Base-by-base conservation (phyloP, 176 grass and related monocot species). In the Chrysopogon serrulatus region DNA sequence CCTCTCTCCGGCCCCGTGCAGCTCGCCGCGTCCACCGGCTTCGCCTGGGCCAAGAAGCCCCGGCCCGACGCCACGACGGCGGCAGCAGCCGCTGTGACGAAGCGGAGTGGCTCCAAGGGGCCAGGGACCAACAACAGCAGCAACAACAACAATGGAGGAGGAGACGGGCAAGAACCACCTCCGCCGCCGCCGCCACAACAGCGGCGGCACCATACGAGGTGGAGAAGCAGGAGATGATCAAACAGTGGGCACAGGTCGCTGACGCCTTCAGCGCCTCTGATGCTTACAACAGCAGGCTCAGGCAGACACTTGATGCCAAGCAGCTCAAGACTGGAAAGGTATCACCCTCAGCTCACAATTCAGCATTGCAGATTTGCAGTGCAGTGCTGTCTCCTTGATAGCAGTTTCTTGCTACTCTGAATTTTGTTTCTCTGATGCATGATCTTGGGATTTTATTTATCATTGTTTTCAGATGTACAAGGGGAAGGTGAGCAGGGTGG, bases 11-110 rank as follows among this genome's bases (percentile, higher is more conserved):
- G 86, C 6, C 83, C 83, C 0, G 60, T 89, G 39, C 87, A 90
- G 59, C 88, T 89, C 57, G 53, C 88, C 27, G 80, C 81, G 37
- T 92, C 89, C 79, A 88, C 87, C 39, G 77, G 90, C 43, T 95
- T 95, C 68, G 80, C 89, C 19, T 92, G 87, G 93, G 88, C 80
- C 87, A 95, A 87, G 93, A 92, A 87, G 74, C 77, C 88, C 17
- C 68, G 69, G 43, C 67, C 57, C 4, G 86, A 82, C n/a, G 41
- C 77, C 44, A 34, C 79, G 28, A 27, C 31, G 33, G 4, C 82
- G 14, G 13, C 19, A n/a, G n/a, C n/a, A 8, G 48, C 59, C 41
- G n/a, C 30, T 5, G 24, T 11, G 23, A 23, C 65, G 54, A 92
- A 88, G 84, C 65, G 71, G 75, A 73, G 24, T 75, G 13, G 11